These are phyloP conservation scores for Jackrogersella minutella DNA, from an alignment of 495 filamentous ascomycete genomes.

Conservation along the genomic window DNA sequence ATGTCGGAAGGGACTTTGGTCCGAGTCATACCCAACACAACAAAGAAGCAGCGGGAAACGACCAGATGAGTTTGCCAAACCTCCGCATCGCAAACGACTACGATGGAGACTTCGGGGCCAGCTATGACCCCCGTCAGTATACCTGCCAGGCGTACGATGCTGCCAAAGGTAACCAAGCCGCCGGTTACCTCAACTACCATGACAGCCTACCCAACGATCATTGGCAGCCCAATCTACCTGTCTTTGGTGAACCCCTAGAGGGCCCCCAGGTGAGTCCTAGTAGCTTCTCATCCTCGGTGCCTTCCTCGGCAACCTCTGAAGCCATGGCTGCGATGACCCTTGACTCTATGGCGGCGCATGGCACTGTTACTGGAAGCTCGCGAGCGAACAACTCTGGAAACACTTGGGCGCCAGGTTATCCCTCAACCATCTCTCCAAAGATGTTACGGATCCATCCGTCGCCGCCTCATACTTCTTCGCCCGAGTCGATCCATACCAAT, in stretches of 20 bases:
- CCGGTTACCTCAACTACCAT: conserved; percentile 20
- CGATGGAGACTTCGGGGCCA: conserved; percentile 23
- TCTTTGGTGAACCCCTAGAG: conserved; percentile 36
- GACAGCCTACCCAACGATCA: conserved; percentile 23
- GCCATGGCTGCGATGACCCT: conserved; percentile 42
- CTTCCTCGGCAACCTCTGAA: conserved; percentile 38
- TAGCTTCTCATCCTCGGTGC: conserved; percentile 40
- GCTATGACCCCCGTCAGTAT: conserved; percentile 24
- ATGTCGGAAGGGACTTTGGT: conserved; percentile 38
- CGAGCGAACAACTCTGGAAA: conserved; percentile 9
- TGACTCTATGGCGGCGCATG: conserved; percentile 16
- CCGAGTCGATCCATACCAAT: conserved; percentile 46
- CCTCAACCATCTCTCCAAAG: conserved; percentile 50
- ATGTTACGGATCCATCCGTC: conserved; percentile 46
- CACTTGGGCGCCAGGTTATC: conserved; percentile 27
- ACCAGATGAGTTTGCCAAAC: conserved; percentile 40
- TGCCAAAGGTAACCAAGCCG: background rate
- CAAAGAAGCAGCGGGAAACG: conserved; percentile 39
- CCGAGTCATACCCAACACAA: conserved; percentile 44
- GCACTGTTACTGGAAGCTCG: conserved; percentile 3
- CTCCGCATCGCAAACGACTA: conserved; percentile 39
- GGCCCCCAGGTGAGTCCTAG: conserved; percentile 32
- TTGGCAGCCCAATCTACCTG: conserved; percentile 18
- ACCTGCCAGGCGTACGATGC: conserved; percentile 25
- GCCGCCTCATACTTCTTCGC: conserved; percentile 45